These are phyloP conservation scores for Diospyros lotus DNA, from an alignment of 148 eudicot genomes.

Conservation along the genomic window DNA sequence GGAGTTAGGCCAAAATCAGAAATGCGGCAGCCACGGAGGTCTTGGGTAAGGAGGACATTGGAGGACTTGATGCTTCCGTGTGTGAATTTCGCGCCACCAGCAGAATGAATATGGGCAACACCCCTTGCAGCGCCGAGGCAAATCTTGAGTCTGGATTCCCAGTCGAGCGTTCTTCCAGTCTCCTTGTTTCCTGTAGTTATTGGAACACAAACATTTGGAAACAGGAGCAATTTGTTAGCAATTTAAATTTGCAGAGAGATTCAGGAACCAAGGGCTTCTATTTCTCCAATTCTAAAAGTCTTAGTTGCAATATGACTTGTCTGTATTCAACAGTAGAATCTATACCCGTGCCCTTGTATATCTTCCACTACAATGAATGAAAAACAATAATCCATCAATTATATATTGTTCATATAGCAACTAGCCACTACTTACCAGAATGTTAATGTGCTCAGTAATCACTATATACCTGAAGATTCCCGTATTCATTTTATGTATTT, in stretches of 20 bases:
- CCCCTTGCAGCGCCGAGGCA: conserved; percentile 79
- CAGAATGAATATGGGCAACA: conserved; percentile 73
- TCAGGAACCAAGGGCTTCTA: not conserved
- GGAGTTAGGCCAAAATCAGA: conserved; percentile 78
- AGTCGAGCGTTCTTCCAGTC: conserved; percentile 56
- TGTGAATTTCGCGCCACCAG: conserved; percentile 40
- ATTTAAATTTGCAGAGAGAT: not conserved
- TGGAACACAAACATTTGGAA: not conserved
- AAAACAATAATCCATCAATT: too few species aligned
- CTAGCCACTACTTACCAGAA: too few species aligned
- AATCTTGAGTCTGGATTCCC: conserved; percentile 74
- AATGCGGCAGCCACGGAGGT: conserved; percentile 49
- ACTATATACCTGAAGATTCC: too few species aligned
- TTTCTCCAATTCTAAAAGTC: not conserved
- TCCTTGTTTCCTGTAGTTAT: conserved; percentile 55
- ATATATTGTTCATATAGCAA: too few species aligned
- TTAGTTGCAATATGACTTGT: not conserved
- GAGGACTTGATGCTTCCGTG: conserved; percentile 94
- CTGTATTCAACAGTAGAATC: not conserved
- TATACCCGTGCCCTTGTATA: too few species aligned
- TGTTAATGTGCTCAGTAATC: too few species aligned
- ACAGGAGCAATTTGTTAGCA: not conserved
- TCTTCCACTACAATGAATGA: not conserved
- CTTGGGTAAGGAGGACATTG: conserved; percentile 70
- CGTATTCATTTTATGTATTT: too few species aligned